phyloP scores from a whole-genome alignment of 306 rosid genomes.

The Quercus alba region DNA sequence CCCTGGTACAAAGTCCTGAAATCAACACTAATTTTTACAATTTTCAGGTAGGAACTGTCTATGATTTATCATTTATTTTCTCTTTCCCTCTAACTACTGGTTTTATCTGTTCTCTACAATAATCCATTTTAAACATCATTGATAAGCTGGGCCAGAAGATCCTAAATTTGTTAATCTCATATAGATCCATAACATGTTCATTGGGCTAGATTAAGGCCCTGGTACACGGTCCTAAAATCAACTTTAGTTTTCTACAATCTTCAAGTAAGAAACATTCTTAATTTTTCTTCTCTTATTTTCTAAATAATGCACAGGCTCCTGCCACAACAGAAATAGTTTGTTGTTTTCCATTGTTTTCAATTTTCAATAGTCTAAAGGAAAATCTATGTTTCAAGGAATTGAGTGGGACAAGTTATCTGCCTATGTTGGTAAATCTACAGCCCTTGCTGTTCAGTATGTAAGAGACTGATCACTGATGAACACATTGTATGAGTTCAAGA shows the following conservation, averaged over 20 bases:
- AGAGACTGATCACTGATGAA: not conserved
- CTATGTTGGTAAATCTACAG: not conserved
- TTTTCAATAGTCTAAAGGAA: not conserved
- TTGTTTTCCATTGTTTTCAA: not conserved
- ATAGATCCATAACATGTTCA: not conserved
- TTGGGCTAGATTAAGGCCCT: not conserved
- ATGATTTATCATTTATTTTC: not conserved
- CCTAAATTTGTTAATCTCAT: not conserved
- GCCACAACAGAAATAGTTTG: not conserved
- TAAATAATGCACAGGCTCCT: not conserved
- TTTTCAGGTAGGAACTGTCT: not conserved
- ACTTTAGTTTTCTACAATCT: not conserved
- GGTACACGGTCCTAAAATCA: not conserved
- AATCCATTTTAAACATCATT: not conserved
- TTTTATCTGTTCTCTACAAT: not conserved
- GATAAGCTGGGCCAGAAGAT: not conserved
- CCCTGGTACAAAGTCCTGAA: not conserved
- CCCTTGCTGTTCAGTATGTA: not conserved
- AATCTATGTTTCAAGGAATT: not conserved
- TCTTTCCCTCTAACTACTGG: not conserved
- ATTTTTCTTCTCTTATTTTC: not conserved
- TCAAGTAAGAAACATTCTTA: not conserved
- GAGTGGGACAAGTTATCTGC: not conserved
- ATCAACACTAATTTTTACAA: not conserved
- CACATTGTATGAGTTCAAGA: not conserved